phyloP scores from a whole-genome alignment of 1,139 yeast genomes.

The Nakaseomyces sp. region DNA sequence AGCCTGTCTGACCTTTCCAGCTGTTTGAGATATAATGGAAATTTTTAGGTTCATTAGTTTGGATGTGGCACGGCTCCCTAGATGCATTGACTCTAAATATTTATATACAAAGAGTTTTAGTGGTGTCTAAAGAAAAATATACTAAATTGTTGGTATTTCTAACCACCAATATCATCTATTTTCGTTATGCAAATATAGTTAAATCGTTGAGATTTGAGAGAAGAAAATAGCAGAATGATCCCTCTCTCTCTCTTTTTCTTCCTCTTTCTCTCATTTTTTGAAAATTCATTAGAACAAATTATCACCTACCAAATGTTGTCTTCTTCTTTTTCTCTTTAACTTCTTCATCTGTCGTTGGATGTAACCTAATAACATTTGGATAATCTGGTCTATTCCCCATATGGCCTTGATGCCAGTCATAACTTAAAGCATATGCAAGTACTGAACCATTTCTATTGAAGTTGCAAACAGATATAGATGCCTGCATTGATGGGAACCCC shows the following conservation, averaged over 20 bases:
- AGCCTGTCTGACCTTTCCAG: too few species aligned
- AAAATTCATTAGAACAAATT: not conserved
- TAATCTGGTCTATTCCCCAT: constrained; percentile 66
- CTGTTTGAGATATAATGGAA: too few species aligned
- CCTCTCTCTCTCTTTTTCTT: not conserved
- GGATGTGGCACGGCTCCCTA: too few species aligned
- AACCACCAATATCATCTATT: too few species aligned
- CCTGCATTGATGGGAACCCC: constrained; percentile 65
- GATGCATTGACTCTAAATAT: too few species aligned
- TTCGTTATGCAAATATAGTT: not conserved
- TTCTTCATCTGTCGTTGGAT: constrained; percentile 79
- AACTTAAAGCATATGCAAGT: constrained; percentile 85
- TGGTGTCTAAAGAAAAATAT: too few species aligned
- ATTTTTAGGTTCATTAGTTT: too few species aligned
- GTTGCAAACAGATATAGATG: constrained; percentile 66
- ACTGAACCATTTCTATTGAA: constrained; percentile 79
- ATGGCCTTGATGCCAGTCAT: constrained; percentile 93
- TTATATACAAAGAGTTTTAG: too few species aligned
- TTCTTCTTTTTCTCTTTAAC: constrained; percentile 66
- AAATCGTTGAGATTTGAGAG: not conserved
- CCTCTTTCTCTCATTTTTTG: too few species aligned
- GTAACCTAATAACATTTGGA: constrained; percentile 71
- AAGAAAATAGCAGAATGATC: not conserved
- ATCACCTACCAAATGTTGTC: constrained; percentile 7
- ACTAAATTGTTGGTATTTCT: too few species aligned